A percentile compares a stretch with the other conserved stretches of the same genome.
Conservation (phyloP, 176 grass and related monocot species). For the Calamus simplicifolius region DNA sequence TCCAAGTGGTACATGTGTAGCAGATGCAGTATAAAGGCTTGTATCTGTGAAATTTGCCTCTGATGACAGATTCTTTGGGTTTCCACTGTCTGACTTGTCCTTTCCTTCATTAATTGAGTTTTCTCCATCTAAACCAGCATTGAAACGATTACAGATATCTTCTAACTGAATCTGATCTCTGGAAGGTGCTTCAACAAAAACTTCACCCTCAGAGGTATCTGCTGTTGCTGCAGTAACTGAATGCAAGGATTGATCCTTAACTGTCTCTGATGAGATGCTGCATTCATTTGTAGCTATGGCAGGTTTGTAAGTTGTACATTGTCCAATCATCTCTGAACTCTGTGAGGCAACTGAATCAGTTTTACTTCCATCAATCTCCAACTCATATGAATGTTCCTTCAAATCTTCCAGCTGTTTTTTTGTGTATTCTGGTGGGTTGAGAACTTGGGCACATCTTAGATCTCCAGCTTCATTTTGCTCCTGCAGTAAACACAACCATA, state of each 20-base stretch:
- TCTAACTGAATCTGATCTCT: constrained; percentile 3
- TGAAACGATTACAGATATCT: neutral
- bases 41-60: neutral
- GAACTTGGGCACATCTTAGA: neutral
- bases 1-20: too few relatives aligned
- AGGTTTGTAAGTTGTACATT: neutral
- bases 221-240: neutral
- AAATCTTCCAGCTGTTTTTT: neutral
- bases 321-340: neutral
- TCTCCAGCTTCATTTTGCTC: neutral
- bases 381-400: neutral
- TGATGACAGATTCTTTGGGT: neutral
- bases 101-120: neutral
- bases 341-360: neutral
- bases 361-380: neutral
- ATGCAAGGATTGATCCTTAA: neutral
- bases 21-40: neutral
- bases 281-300: neutral
- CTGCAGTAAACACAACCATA: neutral
- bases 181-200: constrained; percentile 6
- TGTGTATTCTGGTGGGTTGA: neutral
- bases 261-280: neutral
- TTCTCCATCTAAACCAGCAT: neutral
- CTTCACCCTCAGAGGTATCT: neutral
- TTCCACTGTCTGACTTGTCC: neutral